These are phyloP conservation scores for Paxillus rubicundulus DNA, from an alignment of 768 basidiomycete species.

Conservation along the genomic window DNA sequence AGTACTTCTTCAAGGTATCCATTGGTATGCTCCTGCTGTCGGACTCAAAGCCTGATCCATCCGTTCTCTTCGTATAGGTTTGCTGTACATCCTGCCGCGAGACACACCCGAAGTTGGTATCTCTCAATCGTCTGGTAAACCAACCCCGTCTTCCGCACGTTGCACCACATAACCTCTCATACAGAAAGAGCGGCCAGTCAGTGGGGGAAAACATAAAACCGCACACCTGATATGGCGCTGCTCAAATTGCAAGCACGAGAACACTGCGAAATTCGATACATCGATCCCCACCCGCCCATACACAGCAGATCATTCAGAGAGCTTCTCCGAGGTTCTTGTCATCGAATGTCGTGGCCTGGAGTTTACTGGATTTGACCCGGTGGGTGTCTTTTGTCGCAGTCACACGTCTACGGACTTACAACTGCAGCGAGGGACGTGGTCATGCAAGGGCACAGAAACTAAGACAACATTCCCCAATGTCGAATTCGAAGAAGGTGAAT, in stretches of 20 bases:
- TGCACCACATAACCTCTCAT: neutral
- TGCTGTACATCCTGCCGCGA: slow-evolving; percentile 81
- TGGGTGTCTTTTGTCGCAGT: slow-evolving; percentile 30
- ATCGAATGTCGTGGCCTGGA: slow-evolving; percentile 89
- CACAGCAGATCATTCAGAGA: slow-evolving; percentile 53
- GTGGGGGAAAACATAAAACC: slow-evolving; percentile 60
- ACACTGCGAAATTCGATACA: slow-evolving; percentile 74
- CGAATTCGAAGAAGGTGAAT: slow-evolving; percentile 64
- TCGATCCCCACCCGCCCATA: slow-evolving; percentile 52
- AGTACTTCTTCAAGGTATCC: slow-evolving; percentile 74
- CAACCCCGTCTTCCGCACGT: neutral
- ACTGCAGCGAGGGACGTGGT: slow-evolving; percentile 69
- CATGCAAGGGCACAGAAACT: slow-evolving; percentile 59
- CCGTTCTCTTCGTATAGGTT: slow-evolving; percentile 43
- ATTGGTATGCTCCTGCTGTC: neutral
- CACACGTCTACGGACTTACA: neutral
- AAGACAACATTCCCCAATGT: slow-evolving; percentile 61
- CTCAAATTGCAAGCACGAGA: slow-evolving; percentile 73
- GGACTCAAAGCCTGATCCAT: neutral
- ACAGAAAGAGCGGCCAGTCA: slow-evolving; percentile 67
- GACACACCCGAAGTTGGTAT: slow-evolving; percentile 65
- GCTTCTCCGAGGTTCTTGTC: slow-evolving; percentile 61
- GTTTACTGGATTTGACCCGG: slow-evolving; percentile 76
- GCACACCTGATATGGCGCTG: slow-evolving; percentile 86
- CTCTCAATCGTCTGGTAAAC: slow-evolving; percentile 66